Evolutionary conservation across 202 grass and related monocot genomes (phyloP), one percentile per base, ranked within the genome.

Genomic region (Dendrocalamus latiflorus): DNA sequence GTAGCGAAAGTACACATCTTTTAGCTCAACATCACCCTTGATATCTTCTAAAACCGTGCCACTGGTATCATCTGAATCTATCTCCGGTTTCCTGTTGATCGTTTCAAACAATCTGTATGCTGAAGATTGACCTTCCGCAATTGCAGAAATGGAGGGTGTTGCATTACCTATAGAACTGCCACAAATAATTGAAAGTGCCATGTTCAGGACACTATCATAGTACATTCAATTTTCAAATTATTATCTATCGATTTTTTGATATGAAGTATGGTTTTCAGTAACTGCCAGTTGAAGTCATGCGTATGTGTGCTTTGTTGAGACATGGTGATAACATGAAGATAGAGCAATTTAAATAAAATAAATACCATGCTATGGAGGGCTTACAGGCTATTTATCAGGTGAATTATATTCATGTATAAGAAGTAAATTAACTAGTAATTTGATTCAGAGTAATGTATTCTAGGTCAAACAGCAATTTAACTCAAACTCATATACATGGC

Each of bases 71-170:
- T 89, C 79, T 54, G 95, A 84, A 75, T 98, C 87, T 42, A 98
- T 98, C 12, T 86, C 85, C n/a, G 95, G 96, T 65, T 92, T 91
- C 65, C 96, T 90, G 49, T 88, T 68, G 36, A 98, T 95, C 25
- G 87, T 92, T 87, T 92, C 70, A 16, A 98, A 95, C 71, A 98
- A 81, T 80, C 88, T 93, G 74, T 92, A 93, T 48, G 91, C 96
- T 86, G 93, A 89, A 74, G 91, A 87, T 78, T 93, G 87, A 66
- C 96, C 96, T 65, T 71, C 87, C 3, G 86, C 93, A 80, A 95
- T 85, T 24, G 91, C 81, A 74, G 85, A 81, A 47, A 98, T 2
- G 2, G 89, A 90, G 0, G 96, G 96, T 56, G 93, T 79, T 81
- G 83, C 85, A 84, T 67, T 63, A 39, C 95, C 92, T 77, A 98